Conservation (phyloP, 2,329 filamentous ascomycete species). For the Chaetothyriales sp. region DNA sequence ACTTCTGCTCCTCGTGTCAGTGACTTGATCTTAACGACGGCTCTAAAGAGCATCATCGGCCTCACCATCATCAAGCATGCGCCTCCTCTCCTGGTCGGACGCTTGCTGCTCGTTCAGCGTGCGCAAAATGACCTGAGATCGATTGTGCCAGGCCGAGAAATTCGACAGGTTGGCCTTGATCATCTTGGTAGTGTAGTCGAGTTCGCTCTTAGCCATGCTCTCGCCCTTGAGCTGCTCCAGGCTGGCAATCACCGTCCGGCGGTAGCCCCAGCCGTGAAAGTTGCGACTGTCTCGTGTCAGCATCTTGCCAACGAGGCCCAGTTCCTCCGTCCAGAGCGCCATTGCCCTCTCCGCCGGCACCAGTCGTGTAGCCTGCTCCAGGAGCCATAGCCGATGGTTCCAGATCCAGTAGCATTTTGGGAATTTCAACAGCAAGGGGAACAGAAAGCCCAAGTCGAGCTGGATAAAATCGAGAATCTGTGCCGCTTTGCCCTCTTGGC, state of each 20-base stretch:
- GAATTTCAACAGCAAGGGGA: slow-evolving; percentile 68
- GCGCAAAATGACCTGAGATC: slow-evolving; percentile 67
- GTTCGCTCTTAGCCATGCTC: slow-evolving; percentile 66
- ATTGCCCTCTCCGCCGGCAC: slow-evolving; percentile 45
- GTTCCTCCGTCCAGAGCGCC: slow-evolving; percentile 69
- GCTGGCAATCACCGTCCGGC: slow-evolving; percentile 61
- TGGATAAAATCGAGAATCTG: slow-evolving; percentile 44
- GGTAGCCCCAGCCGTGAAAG: slow-evolving; percentile 93
- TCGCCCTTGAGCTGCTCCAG: slow-evolving; percentile 49
- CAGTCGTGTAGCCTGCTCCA: slow-evolving; percentile 55
- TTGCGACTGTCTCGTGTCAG: slow-evolving; percentile 73
- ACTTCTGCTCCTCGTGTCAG: slow-evolving; percentile 44
- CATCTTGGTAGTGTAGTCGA: slow-evolving; percentile 83
- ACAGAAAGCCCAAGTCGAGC: slow-evolving; percentile 65
- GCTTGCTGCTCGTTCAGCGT: slow-evolving; percentile 59
- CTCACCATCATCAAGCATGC: slow-evolving; percentile 58
- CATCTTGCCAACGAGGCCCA: slow-evolving; percentile 77
- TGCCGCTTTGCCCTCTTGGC: slow-evolving; percentile 20
- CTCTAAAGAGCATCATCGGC: no score
- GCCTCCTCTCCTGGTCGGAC: slow-evolving; percentile 46
- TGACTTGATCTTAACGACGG: background rate
- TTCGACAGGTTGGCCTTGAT: slow-evolving; percentile 76
- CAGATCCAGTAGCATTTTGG: slow-evolving; percentile 99
- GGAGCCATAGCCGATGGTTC: slow-evolving; percentile 83
- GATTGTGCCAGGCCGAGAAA: slow-evolving; percentile 92